Conservation (phyloP, 1,284 basidiomycete genomes). For the Leccinum subrobustum region DNA sequence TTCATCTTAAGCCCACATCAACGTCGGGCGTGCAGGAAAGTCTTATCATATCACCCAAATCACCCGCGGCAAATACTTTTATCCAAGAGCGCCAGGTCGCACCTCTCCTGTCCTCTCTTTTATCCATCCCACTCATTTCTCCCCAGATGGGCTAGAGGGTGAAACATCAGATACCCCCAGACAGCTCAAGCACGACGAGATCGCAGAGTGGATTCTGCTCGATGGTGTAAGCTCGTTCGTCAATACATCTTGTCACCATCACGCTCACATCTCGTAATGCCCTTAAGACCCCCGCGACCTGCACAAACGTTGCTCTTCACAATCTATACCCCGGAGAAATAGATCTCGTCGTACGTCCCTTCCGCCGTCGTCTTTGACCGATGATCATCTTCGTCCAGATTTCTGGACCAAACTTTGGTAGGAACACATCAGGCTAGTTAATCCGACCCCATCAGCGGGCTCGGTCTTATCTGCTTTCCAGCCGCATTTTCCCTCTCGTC, state of each 20-base stretch:
- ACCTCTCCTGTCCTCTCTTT: background rate
- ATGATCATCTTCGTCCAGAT: conserved; percentile 43
- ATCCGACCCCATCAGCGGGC: background rate
- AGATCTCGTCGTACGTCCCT: conserved; percentile 70
- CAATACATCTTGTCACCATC: conserved; percentile 3
- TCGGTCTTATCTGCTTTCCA: conserved; percentile 31
- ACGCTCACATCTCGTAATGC: conserved; percentile 8
- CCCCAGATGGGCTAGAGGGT: conserved; percentile 61
- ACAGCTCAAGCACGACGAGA: conserved; percentile 70
- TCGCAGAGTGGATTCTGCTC: conserved; percentile 86
- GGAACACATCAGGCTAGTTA: conserved; percentile 72
- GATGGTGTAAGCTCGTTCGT: conserved; percentile 61
- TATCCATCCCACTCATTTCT: conserved; percentile 6
- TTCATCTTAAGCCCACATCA: conserved; percentile 5
- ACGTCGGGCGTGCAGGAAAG: conserved; percentile 51
- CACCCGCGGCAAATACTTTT: conserved; percentile 77
- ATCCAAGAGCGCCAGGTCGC: conserved; percentile 63
- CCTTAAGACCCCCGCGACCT: conserved; percentile 83
- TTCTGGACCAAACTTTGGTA: conserved; percentile 75
- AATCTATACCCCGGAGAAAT: conserved; percentile 84
- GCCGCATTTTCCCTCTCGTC: conserved; percentile 86
- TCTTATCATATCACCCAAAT: conserved; percentile 83
- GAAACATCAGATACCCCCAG: conserved; percentile 63
- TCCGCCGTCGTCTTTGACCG: background rate
- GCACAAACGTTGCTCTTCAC: conserved; percentile 85